These are phyloP conservation scores for Pogostemon cablin DNA, from an alignment of 257 asterid species.

Conservation along the genomic window DNA sequence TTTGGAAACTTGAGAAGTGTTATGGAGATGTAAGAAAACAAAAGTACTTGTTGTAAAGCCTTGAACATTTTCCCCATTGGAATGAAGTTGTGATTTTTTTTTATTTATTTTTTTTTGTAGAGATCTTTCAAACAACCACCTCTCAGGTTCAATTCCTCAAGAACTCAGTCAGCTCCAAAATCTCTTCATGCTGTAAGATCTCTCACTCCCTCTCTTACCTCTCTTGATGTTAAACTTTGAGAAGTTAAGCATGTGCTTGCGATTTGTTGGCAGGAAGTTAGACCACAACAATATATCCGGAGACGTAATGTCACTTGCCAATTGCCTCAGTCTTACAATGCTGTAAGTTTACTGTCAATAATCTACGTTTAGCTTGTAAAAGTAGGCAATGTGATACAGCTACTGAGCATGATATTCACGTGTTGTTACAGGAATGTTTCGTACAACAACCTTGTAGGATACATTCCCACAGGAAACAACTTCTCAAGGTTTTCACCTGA, in stretches of 20 bases:
- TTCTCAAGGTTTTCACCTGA: conserved; percentile 88
- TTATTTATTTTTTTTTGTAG: conserved; percentile 41
- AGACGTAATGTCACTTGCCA: conserved; percentile 66
- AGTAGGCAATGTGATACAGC: neutral
- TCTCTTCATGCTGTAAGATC: conserved; percentile 74
- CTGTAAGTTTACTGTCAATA: conserved; percentile 56
- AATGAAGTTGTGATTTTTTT: neutral
- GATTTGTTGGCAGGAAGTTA: conserved; percentile 52
- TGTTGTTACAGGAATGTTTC: conserved; percentile 72
- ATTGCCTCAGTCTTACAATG: conserved; percentile 67
- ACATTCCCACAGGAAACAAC: conserved; percentile 81
- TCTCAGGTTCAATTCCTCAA: conserved; percentile 78
- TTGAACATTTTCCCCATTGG: neutral
- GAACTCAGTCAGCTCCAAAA: conserved; percentile 92
- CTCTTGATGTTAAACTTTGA: neutral
- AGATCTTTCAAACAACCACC: conserved; percentile 84
- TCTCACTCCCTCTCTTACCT: neutral
- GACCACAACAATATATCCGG: conserved; percentile 89
- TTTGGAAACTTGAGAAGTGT: conserved; percentile 91
- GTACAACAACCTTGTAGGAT: conserved; percentile 75
- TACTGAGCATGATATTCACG: neutral
- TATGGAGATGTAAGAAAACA: conserved; percentile 76
- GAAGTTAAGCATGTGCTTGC: neutral
- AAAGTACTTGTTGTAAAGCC: neutral
- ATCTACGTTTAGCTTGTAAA: neutral